A percentile compares a stretch with the other conserved stretches of the same genome.
phyloP scores from a whole-genome alignment of 768 basidiomycete genomes.

The Leccinum rimulosum region DNA sequence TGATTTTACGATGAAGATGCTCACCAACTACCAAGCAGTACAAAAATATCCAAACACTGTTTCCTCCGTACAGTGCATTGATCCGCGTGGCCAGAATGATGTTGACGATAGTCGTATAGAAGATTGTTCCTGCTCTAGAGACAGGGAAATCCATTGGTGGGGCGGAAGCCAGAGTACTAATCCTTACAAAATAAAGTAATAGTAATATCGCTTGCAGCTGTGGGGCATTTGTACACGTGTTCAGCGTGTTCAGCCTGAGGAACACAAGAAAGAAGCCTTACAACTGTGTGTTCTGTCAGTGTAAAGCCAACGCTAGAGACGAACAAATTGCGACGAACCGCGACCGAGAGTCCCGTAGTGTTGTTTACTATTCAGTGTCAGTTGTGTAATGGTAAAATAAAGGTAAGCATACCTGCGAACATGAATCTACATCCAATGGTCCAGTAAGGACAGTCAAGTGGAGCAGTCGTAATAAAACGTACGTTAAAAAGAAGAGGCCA shows the following conservation, averaged over 20 bases:
- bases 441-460: neutral
- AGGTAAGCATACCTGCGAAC: constrained; percentile 13
- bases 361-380: constrained; percentile 18
- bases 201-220: constrained; percentile 25
- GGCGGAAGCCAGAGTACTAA: neutral
- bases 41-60: constrained; percentile 4
- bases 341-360: constrained; percentile 16
- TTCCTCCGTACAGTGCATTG: constrained; percentile 14
- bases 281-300: constrained; percentile 14
- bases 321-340: constrained; percentile 8
- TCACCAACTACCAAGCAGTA: constrained; percentile 17
- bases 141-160: neutral
- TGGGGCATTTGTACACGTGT: neutral
- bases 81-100: constrained; percentile 20
- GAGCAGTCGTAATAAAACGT: neutral
- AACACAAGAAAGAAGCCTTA: constrained; percentile 6
- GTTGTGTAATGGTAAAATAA: neutral
- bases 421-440: constrained; percentile 7
- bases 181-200: constrained; percentile 21
- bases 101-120: constrained; percentile 21
- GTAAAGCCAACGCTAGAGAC: neutral
- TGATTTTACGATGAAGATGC: neutral
- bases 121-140: constrained; percentile 17
- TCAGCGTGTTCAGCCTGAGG: neutral
- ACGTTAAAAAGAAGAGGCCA: constrained; percentile 23